Conservation (phyloP, 345 rosid genomes). For the Trapa incisa region DNA sequence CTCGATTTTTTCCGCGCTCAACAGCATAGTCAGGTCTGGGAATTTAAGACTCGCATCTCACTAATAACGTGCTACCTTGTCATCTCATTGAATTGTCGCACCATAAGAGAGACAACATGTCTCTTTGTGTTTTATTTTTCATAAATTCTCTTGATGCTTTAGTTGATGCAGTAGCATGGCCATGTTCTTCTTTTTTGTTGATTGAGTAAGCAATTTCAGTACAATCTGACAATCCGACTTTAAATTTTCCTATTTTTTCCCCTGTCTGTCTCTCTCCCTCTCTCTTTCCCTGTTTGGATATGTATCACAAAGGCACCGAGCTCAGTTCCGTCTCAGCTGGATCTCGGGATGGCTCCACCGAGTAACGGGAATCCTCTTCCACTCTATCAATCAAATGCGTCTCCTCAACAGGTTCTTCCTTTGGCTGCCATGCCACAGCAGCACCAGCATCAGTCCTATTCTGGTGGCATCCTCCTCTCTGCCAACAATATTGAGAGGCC, state of each 20-base stretch:
- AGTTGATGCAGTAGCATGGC: too few relatives aligned
- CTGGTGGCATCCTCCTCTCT: conserved; percentile 20
- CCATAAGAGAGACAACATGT: too few relatives aligned
- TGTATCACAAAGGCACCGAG: conserved; percentile 2
- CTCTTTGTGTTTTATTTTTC: too few relatives aligned
- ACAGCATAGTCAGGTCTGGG: conserved; percentile 21
- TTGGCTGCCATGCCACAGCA: conserved; percentile 27
- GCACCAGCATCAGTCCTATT: conserved; percentile 17
- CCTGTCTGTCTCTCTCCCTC: too few relatives aligned
- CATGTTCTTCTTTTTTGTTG: too few relatives aligned
- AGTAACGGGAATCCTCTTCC: conserved; percentile 25
- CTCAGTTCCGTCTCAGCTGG: conserved; percentile 52
- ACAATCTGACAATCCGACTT: too few relatives aligned
- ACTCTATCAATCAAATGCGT: background rate
- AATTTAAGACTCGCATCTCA: too few relatives aligned
- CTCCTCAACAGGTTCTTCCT: conserved; percentile 13
- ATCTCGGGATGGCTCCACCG: conserved; percentile 69
- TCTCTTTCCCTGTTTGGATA: background rate
- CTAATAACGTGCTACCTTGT: too few relatives aligned
- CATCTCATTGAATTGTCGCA: too few relatives aligned
- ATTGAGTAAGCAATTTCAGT: too few relatives aligned
- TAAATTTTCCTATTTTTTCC: too few relatives aligned
- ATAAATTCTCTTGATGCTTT: too few relatives aligned
- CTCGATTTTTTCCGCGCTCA: conserved; percentile 41
- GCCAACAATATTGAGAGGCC: background rate